These are phyloP conservation scores for Ceriops tagal DNA, from an alignment of 345 rosid species.

Conservation along the genomic window DNA sequence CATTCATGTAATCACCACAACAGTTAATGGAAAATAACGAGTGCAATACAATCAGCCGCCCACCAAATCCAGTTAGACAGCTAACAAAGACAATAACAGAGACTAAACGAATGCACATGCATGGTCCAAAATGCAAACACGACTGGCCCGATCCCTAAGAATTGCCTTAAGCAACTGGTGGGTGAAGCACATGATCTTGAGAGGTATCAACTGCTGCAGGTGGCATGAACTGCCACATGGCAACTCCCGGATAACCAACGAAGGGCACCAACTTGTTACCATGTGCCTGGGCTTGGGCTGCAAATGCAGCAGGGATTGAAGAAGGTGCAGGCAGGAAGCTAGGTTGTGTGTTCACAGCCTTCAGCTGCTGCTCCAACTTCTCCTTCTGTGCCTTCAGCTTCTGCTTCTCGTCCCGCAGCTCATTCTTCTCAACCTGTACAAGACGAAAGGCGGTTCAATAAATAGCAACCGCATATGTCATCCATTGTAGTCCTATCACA, in stretches of 20 bases:
- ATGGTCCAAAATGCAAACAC: slow-evolving; percentile 41
- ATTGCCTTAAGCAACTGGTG: slow-evolving; percentile 68
- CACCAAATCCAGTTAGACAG: slow-evolving; percentile 46
- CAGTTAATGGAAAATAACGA: slow-evolving; percentile 19
- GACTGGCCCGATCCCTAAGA: slow-evolving; percentile 10
- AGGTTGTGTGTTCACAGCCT: slow-evolving; percentile 56
- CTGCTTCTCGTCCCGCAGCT: slow-evolving; percentile 85
- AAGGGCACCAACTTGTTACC: slow-evolving; percentile 74
- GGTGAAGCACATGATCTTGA: slow-evolving; percentile 86
- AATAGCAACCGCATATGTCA: not conserved
- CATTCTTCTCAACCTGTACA: slow-evolving; percentile 75
- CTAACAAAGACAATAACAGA: slow-evolving; percentile 37
- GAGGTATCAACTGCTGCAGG: slow-evolving; percentile 77
- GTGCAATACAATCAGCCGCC: slow-evolving; percentile 27
- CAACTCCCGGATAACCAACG: slow-evolving; percentile 63
- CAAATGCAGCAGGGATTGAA: slow-evolving; percentile 53
- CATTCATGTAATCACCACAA: slow-evolving; percentile 37
- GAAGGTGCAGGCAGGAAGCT: slow-evolving; percentile 53
- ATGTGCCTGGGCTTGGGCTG: slow-evolving; percentile 53
- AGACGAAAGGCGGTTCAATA: not conserved
- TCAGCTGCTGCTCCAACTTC: slow-evolving; percentile 67
- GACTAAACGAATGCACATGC: slow-evolving; percentile 37
- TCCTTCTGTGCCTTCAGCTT: slow-evolving; percentile 70
- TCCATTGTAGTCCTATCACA: not conserved
- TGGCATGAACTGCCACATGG: slow-evolving; percentile 95